A percentile compares a stretch with the other conserved stretches of the same genome.
Evolutionary conservation across 1,284 basidiomycete species (phyloP).

Genomic region (Inonotus obliquus): DNA sequence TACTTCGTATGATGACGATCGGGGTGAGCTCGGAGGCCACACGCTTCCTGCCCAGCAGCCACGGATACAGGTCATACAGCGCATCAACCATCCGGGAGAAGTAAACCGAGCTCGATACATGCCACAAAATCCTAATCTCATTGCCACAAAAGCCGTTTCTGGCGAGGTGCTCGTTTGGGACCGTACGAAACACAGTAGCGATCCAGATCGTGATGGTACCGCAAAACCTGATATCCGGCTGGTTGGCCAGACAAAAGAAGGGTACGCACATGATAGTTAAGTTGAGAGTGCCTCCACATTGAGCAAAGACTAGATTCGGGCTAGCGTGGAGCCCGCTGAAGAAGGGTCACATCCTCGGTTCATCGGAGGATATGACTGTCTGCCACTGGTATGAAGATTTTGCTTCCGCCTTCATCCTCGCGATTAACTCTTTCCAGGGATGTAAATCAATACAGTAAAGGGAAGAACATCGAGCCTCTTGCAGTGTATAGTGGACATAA

Average conservation of each 20-base stretch:
- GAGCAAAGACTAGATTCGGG: conserved; percentile 64
- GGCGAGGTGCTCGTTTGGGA: conserved; percentile 96
- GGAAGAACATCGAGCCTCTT: conserved; percentile 76
- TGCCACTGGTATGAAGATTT: conserved; percentile 72
- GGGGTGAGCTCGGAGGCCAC: conserved; percentile 87
- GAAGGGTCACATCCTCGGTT: conserved; percentile 83
- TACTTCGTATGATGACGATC: conserved; percentile 88
- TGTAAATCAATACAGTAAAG: conserved; percentile 84
- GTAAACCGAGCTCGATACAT: conserved; percentile 98
- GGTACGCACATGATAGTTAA: conserved; percentile 47
- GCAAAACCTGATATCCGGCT: conserved; percentile 91
- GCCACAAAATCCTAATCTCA: conserved; percentile 97
- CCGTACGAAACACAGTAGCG: conserved; percentile 93
- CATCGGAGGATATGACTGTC: conserved; percentile 94
- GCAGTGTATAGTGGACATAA: conserved; percentile 85
- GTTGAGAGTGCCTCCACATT: conserved; percentile 4
- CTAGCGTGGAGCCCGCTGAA: conserved; percentile 88
- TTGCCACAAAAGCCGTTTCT: conserved; percentile 89
- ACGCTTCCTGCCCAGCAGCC: conserved; percentile 69
- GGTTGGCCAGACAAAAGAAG: conserved; percentile 89
- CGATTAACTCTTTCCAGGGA: conserved; percentile 58
- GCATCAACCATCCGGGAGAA: conserved; percentile 95
- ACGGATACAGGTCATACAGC: conserved; percentile 86
- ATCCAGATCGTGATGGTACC: conserved; percentile 79
- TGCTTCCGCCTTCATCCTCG: conserved; percentile 5